Evolutionary conservation across 1,284 basidiomycete genomes (phyloP), one percentile per base, ranked within the genome.

Genomic region (Rhodofomes roseus): DNA sequence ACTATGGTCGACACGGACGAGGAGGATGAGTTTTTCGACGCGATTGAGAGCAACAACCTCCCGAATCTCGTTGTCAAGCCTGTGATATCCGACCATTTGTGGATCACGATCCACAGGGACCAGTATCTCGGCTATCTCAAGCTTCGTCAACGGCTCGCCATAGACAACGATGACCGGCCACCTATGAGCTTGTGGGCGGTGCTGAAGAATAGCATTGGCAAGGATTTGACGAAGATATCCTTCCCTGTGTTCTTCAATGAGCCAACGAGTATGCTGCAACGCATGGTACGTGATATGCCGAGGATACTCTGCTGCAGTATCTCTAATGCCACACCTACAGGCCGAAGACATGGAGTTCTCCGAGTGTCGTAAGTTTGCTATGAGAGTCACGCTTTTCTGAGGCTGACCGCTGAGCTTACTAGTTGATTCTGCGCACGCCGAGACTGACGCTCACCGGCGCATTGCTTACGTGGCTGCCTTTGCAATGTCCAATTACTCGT

Each of bases 181-280:
- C 89, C 89, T 43, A 94, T 95, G 63, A 95, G 92, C 71, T 78
- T 99, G 51, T 99, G 96, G 96, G 88, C 89, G 36, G 96, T 98
- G 60, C 78, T 99, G 77, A 99, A 98, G 79, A 89, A 93, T 64
- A 93, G 90, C 64, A 97, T 99, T 61, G 96, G 96, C 64, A 98
- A 98, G 78, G 96, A 98, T 73, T 77, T 98, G 68, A 98, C 96
- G 44, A 96, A 87, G 81, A 98, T 98, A 64, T 89, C 87, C 70
- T 97, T 98, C 76, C 96, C 96, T 0, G 95, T 98, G 55, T 93
- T 89, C 74, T 98, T 98, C 76, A 99, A 98, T 74, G 94, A 96
- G 73, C 93, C 93, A 40, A 96, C 93, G 48, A 96, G 93, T 66
- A 98, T 99, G 96, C 74, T 98, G 64, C 90, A 92, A 74, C 77